A percentile compares a stretch with the other conserved stretches of the same genome.
Conservation (phyloP, 352 stramenopile species). For the Stramenopiles sp. region DNA sequence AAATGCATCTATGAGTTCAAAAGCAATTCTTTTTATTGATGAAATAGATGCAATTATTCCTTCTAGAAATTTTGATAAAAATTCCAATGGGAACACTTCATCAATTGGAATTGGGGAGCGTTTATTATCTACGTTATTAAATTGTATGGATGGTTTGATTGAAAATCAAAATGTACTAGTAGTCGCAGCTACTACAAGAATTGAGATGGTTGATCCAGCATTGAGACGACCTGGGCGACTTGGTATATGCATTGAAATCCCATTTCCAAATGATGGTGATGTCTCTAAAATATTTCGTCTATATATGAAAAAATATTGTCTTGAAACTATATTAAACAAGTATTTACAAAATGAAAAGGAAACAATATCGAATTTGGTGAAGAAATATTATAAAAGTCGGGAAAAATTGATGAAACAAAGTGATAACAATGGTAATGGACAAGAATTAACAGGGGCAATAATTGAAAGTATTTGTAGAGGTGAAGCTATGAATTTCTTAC, state of each 20-base stretch:
- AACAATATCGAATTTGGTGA: no score
- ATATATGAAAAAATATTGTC: neutral
- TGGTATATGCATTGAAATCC: neutral
- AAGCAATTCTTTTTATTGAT: conserved; percentile 84
- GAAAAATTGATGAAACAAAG: neutral
- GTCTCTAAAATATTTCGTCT: neutral
- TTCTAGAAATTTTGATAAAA: conserved; percentile 76
- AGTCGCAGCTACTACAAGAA: conserved; percentile 92
- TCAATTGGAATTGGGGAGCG: conserved; percentile 40
- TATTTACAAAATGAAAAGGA: neutral
- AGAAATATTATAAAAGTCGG: neutral
- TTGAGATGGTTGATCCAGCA: conserved; percentile 79
- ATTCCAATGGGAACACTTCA: neutral
- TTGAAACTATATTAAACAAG: neutral
- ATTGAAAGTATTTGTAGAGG: neutral
- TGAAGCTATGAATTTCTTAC: neutral
- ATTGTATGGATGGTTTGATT: conserved; percentile 57
- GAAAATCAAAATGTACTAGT: conserved; percentile 68
- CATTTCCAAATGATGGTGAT: neutral
- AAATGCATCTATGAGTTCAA: conserved; percentile 22
- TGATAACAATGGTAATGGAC: no score
- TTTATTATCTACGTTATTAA: conserved; percentile 71
- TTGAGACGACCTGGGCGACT: conserved; percentile 52
- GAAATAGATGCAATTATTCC: conserved; percentile 74
- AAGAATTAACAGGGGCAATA: neutral